These are phyloP conservation scores for Penicillium riverlandense DNA, from an alignment of 495 filamentous ascomycete genomes.

Conservation along the genomic window DNA sequence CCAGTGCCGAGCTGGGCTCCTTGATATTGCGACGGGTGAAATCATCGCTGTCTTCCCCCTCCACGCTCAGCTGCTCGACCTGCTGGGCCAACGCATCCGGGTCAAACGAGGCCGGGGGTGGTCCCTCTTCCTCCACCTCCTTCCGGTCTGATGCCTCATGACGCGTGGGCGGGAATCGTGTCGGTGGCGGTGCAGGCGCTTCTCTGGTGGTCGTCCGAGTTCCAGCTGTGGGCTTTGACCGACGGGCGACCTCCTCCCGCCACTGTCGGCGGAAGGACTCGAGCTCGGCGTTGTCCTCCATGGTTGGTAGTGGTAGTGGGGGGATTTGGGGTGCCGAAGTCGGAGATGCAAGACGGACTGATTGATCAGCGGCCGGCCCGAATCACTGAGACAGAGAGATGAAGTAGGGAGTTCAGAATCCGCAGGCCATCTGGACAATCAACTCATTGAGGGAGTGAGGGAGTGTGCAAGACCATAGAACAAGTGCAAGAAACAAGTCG, in stretches of 20 bases:
- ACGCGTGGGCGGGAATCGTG: constrained; percentile 25
- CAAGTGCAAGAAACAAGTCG: not conserved
- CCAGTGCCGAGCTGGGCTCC: constrained; percentile 72
- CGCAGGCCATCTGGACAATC: too few species aligned
- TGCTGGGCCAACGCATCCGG: constrained; percentile 34
- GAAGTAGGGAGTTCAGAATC: too few species aligned
- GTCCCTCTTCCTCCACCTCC: constrained; percentile 33
- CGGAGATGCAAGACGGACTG: constrained; percentile 10
- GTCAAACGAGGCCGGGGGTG: constrained; percentile 29
- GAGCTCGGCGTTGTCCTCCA: constrained; percentile 65
- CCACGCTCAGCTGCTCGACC: constrained; percentile 26
- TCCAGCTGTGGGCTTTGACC: constrained; percentile 25
- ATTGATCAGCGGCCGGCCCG: not conserved
- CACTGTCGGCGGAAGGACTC: constrained; percentile 76
- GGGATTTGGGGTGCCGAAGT: not conserved
- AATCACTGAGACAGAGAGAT: too few species aligned
- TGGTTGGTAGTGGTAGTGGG: constrained; percentile 18
- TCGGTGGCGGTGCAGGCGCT: constrained; percentile 14
- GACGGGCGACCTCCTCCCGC: constrained; percentile 69
- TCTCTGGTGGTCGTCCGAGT: constrained; percentile 12
- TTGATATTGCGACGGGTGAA: constrained; percentile 17
- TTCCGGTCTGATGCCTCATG: constrained; percentile 28
- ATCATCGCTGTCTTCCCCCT: constrained; percentile 24
- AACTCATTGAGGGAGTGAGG: too few species aligned
- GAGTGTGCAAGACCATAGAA: too few species aligned